Evolutionary conservation across 192 early-diverging fungal species (phyloP), one percentile per base, ranked within the genome.

Genomic region (Rhizoclosmatium sp.): DNA sequence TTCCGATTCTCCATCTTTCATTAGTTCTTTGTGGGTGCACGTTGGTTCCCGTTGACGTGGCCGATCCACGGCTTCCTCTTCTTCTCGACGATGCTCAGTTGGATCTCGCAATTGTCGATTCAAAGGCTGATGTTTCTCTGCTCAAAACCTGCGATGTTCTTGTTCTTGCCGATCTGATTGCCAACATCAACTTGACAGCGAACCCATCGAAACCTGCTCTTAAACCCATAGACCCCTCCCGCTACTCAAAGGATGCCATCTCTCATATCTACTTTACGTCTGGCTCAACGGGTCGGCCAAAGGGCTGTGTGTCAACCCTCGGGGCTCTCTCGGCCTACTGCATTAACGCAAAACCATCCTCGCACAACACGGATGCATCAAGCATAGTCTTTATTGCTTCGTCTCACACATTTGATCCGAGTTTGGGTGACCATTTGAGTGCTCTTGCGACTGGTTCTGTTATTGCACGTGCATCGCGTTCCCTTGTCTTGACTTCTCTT

Each of bases 191-290:
- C 19, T 72, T 56, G 49, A 45, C 16, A 51, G 64, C 71, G 61
- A 68, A 71, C 78, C 21, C 70, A 65, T 56, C 67, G 58, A 1
- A 74, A 16, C 42, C 31, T 31, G 31, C 31, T 0, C 0, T 31
- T 31, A 31, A 31, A 31, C 31, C 31, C 31, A 31, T 82, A 68
- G 70, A 74, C 9, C 31, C 14, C 58, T 66, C 47, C 12, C 3
- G n/a, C 2, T 78, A 46, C 48, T 23, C 49, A n/a, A 19, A 31
- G 14, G 14, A 44, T 2, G 69, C 78, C 5, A 56, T 82, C 4
- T 76, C 84, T 4, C 81, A 81, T 59, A 70, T 82, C 44, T 85
- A 82, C 54, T 82, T 82, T 42, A 85, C 84, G 12, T 73, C 68
- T 67, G 84, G 84, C 10, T 65, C 58, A 47, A 85, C 81, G 41